Conservation (phyloP, 164 flowering plant species). For the Vitis vinifera region ASM3070453v1 NC_081812.1:11515001-11515500, state of each 20-base stretch:
- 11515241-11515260: slow-evolving; percentile 26
- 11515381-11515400: too few species aligned
- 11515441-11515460: too few species aligned
- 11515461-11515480: too few species aligned
- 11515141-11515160: neutral
- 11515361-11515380: too few species aligned
- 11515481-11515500: too few species aligned
- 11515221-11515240: slow-evolving; percentile 27
- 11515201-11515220: slow-evolving; percentile 37
- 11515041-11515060: slow-evolving; percentile 28
- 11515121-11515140: neutral
- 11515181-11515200: slow-evolving; percentile 25
- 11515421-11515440: too few species aligned
- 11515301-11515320: neutral
- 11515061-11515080: slow-evolving; percentile 32
- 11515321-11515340: neutral
- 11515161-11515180: neutral
- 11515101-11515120: neutral
- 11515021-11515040: slow-evolving; percentile 23
- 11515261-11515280: slow-evolving; percentile 30
- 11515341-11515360: too few species aligned
- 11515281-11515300: slow-evolving; percentile 32
- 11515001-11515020: slow-evolving; percentile 23
- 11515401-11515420: too few species aligned
- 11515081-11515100: slow-evolving; percentile 35